Percentiles rank a stretch among this genome's conserved stretches.
Conservation (phyloP, 2,329 filamentous ascomycete genomes). For the Zymoseptoria pseudotritici region DNA sequence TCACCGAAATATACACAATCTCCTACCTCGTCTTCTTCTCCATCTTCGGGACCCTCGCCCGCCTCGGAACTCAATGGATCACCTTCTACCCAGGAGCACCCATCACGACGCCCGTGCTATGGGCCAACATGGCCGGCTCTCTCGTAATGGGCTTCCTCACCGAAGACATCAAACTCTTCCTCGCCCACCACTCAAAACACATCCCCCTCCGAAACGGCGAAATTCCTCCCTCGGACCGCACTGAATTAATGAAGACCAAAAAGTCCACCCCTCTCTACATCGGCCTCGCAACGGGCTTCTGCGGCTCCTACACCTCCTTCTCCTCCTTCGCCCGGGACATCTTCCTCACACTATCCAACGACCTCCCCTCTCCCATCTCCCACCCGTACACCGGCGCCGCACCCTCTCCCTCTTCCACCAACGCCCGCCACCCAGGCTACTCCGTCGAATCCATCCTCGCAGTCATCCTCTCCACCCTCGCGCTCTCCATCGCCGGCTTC, state of each 20-base stretch:
- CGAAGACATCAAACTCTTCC: slow-evolving; percentile 70
- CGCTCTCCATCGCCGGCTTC: slow-evolving; percentile 62
- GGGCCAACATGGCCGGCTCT: slow-evolving; percentile 81
- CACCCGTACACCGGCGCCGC: slow-evolving; percentile 26
- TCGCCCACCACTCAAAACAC: slow-evolving; percentile 25
- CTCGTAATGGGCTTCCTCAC: slow-evolving; percentile 77
- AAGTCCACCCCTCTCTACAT: slow-evolving; percentile 86
- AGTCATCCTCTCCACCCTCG: slow-evolving; percentile 64
- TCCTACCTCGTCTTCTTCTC: slow-evolving; percentile 83
- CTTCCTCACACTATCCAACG: slow-evolving; percentile 73
- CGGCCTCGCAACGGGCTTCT: slow-evolving; percentile 78
- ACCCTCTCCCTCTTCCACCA: slow-evolving; percentile 23
- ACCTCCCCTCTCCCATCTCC: slow-evolving; percentile 50
- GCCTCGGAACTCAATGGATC: slow-evolving; percentile 70
- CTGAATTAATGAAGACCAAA: slow-evolving; percentile 49
- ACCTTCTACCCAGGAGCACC: slow-evolving; percentile 74
- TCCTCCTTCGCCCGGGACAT: slow-evolving; percentile 75
- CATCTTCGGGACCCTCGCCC: slow-evolving; percentile 73
- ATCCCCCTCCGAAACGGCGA: slow-evolving; percentile 26
- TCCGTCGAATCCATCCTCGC: slow-evolving; percentile 75
- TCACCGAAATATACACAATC: slow-evolving; percentile 52
- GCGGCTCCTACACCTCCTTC: slow-evolving; percentile 84
- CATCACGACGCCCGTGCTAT: slow-evolving; percentile 65
- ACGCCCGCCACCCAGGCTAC: slow-evolving; percentile 61
- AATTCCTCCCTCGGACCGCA: slow-evolving; percentile 12